These are phyloP conservation scores for Amanita phalloides DNA, from an alignment of 768 basidiomycete genomes.

Conservation along the genomic window DNA sequence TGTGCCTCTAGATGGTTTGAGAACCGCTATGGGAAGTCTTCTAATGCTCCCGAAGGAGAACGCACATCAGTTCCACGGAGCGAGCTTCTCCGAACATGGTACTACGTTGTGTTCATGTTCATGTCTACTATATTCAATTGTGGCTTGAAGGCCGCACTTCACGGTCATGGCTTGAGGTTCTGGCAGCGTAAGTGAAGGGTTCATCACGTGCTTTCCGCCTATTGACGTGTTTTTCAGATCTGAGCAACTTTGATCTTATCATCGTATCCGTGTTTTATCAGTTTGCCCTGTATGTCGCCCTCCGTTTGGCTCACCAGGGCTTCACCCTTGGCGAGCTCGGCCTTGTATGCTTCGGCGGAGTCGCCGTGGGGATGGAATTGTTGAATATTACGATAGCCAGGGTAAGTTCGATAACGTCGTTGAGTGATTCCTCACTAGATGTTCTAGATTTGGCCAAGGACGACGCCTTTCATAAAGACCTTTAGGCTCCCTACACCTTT, in stretches of 20 bases:
- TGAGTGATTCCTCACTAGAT: background rate
- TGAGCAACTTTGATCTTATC: conserved; percentile 66
- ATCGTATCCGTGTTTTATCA: conserved; percentile 79
- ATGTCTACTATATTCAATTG: conserved; percentile 39
- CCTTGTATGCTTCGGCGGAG: conserved; percentile 81
- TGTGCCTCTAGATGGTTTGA: conserved; percentile 72
- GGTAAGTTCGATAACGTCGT: conserved; percentile 32
- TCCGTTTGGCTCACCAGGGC: conserved; percentile 86
- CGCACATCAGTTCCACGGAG: conserved; percentile 68
- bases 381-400: conserved; percentile 74
- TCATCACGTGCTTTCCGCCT: background rate
- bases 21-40: conserved; percentile 28
- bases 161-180: conserved; percentile 31
- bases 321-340: conserved; percentile 94
- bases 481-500: conserved; percentile 90
- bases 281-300: conserved; percentile 79
- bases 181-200: conserved; percentile 57
- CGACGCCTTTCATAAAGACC: conserved; percentile 80
- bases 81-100: conserved; percentile 50
- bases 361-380: conserved; percentile 78
- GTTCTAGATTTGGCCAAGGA: conserved; percentile 64
- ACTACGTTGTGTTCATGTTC: conserved; percentile 56
- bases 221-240: conserved; percentile 36
- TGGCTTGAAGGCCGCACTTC: conserved; percentile 36
- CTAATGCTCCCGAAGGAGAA: conserved; percentile 48